Base-by-base conservation (phyloP, 441 rosid species). In the Pelargonium australe region DNA sequence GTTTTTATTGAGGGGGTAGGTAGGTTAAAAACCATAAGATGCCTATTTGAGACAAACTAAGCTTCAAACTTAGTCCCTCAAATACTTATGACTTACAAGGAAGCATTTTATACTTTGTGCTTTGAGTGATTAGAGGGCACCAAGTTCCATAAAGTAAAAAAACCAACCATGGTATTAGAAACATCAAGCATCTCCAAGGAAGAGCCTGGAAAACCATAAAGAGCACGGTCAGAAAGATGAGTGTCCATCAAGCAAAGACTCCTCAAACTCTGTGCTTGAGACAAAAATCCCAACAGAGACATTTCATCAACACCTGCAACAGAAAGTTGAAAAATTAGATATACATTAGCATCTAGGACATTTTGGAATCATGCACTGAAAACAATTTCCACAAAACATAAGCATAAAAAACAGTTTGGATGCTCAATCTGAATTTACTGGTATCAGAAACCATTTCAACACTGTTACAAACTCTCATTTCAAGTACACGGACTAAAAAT, bases 171-270 rank as follows among this genome's bases (percentile, higher is more conserved):
- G 23, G 96, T 91, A 78, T 86, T 75, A 40, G 94, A 84, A 72
- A 91, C 84, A 82, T 91, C 92, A 68, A 91, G 92, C 78, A 77
- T 67, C 81, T 87, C 89, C 83, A 91, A 80, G 62, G 85, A 84
- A 81, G 87, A 84, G 71, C 91, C 87, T 37, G 85, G 75, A 77
- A 87, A 85, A 67, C 70, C 80, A 80, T 70, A 80, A 41, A 91
- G 85, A 55, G 80, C 87, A 69, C 60, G 62, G 70, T 89, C 90
- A 67, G 76, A 77, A 77, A 91, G 85, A 75, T 73, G 40, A 17
- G 96, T 86, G 71, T 76, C 85, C 75, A 83, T 85, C 82, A 89
- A 80, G 84, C 87, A 86, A 72, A 91, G 92, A 72, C 87, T 86
- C 74, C 70, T 83, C 73, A 91, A 68, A 44, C 72, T 70, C 67